Evolutionary conservation across 805 yeast genomes (phyloP), one percentile per base, ranked within the genome.

Genomic region (Saturnispora besseyi): DNA sequence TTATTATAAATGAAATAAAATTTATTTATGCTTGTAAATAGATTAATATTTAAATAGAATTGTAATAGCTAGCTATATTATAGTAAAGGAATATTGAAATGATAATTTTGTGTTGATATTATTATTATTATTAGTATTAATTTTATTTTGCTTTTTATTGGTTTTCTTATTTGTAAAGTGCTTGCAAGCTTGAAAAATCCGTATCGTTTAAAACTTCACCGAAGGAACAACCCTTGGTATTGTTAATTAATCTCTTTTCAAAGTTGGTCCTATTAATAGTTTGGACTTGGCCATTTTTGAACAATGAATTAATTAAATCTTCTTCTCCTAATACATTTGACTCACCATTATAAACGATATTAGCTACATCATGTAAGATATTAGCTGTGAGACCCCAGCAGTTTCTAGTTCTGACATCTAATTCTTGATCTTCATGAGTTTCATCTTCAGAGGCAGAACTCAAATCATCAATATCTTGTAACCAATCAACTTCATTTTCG

Each of bases 381-480:
- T 83, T 84, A 2, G 90, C 91, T 0, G 93, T 85, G 34, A 85
- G 66, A 0, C 95, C 95, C 95, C 93, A 85, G 4, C 86, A 81
- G 59, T 84, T 85, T 59, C 84, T 78, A 36, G 81, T 74, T 49
- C 74, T 71, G 21, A 61, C 63, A 32, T 62, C 78, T 60, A 56
- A 74, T 62, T 68, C 66, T 44, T 63, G 66, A 55, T 63, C 64
- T 34, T 59, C 62, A 51, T 60, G 60, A 29, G 68, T 53, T 41
- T 64, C 71, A 53, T 63, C 66, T 49, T 76, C 82, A 10, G 75
- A 78, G 31, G 78, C 82, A 0, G 82, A 71, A 21, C 83, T 80
- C 29, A 81, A 65, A 55, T 83, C 80, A 48, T 73, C 77, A 45
- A 84, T 71, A 18, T 75, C 79, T 32, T 74, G 73, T 13, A 85